A percentile compares a stretch with the other conserved stretches of the same genome.
These are phyloP conservation scores for Phytophthora boehmeriae DNA, from an alignment of 352 stramenopile genomes.

Conservation along the genomic window DNA sequence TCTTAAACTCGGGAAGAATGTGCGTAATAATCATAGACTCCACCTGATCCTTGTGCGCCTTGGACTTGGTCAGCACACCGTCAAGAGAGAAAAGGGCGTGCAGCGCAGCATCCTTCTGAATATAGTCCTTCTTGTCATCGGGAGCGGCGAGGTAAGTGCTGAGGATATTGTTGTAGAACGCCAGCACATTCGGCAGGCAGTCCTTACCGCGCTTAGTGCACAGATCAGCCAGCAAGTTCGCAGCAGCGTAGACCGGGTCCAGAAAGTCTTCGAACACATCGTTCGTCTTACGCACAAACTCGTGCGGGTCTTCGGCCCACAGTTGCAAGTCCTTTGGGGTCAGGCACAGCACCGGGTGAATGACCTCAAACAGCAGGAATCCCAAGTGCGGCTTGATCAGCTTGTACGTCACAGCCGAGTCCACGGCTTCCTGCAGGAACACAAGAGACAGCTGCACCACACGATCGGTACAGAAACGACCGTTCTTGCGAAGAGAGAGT, in stretches of 20 bases:
- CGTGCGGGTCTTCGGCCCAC: slow-evolving; percentile 96
- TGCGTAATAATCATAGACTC: slow-evolving; percentile 94
- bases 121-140: slow-evolving; percentile 90
- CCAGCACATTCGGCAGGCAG: slow-evolving; percentile 92
- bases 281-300: slow-evolving; percentile 98
- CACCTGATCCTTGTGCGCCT: slow-evolving; percentile 93
- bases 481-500: slow-evolving; percentile 92
- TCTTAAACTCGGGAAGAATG: slow-evolving; percentile 97
- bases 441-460: slow-evolving; percentile 94
- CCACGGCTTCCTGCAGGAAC: slow-evolving; percentile 94
- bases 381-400: slow-evolving; percentile 97
- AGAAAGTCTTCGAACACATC: slow-evolving; percentile 98
- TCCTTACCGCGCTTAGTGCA: slow-evolving; percentile 96
- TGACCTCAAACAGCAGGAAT: slow-evolving; percentile 97
- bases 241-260: slow-evolving; percentile 93
- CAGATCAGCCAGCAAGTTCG: slow-evolving; percentile 94
- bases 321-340: slow-evolving; percentile 93
- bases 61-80: slow-evolving; percentile 92
- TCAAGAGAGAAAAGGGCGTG: slow-evolving; percentile 94
- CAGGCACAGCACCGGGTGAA: slow-evolving; percentile 95
- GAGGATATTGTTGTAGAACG: slow-evolving; percentile 93
- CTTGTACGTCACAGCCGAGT: slow-evolving; percentile 97
- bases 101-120: slow-evolving; percentile 96
- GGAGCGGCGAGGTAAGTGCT: slow-evolving; percentile 82
- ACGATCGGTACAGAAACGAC: slow-evolving; percentile 96